Conservation (phyloP, 2,329 filamentous ascomycete genomes). For the Pleurostoma richardsiae region DNA sequence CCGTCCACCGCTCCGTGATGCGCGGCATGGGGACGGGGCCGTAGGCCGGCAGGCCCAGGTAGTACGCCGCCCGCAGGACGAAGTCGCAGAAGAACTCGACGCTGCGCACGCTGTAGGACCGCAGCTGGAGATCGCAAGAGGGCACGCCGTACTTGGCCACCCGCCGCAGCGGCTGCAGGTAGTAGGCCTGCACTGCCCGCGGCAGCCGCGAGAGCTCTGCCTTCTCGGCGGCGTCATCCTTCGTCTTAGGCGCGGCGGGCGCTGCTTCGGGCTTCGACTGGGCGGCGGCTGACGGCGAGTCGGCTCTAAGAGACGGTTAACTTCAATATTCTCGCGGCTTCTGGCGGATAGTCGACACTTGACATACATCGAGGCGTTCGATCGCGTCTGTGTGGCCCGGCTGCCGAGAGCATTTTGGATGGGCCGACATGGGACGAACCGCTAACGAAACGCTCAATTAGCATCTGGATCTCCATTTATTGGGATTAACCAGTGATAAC, state of each 20-base stretch:
- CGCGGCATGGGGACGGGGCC: slow-evolving; percentile 83
- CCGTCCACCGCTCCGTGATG: slow-evolving; percentile 90
- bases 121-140: slow-evolving; percentile 84
- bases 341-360: too few species aligned
- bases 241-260: background rate
- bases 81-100: slow-evolving; percentile 95
- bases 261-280: background rate
- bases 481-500: background rate
- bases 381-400: slow-evolving; percentile 5
- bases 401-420: slow-evolving; percentile 5
- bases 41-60: slow-evolving; percentile 77
- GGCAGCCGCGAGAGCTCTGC: slow-evolving; percentile 52
- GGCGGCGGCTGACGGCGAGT: background rate
- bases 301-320: background rate
- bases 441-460: slow-evolving; percentile 7
- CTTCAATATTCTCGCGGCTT: too few species aligned
- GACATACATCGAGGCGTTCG: background rate
- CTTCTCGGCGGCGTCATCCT: background rate
- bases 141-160: slow-evolving; percentile 71
- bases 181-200: slow-evolving; percentile 77
- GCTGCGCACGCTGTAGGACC: slow-evolving; percentile 85
- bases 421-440: slow-evolving; percentile 11
- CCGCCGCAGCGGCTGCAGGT: slow-evolving; percentile 78
- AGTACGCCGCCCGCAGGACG: slow-evolving; percentile 90
- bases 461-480: too few species aligned